phyloP scores from a whole-genome alignment of 768 basidiomycete genomes.

The Phylloporus sp. region DNA sequence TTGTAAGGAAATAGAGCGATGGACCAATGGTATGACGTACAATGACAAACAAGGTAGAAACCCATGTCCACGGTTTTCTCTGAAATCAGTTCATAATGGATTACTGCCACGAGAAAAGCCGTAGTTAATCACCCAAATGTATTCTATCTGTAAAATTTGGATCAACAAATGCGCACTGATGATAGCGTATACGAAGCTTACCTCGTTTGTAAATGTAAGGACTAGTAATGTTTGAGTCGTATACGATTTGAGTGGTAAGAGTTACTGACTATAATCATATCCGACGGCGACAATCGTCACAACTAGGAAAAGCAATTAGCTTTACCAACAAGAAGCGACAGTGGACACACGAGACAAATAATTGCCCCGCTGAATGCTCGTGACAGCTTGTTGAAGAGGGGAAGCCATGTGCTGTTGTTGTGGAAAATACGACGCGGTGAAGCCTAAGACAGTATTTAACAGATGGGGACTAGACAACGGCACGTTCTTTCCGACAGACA shows the following conservation, averaged over 20 bases:
- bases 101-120: background rate
- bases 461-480: too few relatives aligned
- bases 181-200: background rate
- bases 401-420: background rate
- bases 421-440: too few relatives aligned
- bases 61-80: background rate
- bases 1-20: too few relatives aligned
- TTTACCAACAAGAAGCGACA: background rate
- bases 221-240: too few relatives aligned
- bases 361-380: too few relatives aligned
- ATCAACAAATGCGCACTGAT: too few relatives aligned
- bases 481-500: too few relatives aligned
- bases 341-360: background rate
- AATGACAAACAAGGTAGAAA: background rate
- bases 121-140: background rate
- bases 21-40: background rate
- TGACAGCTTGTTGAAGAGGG: background rate
- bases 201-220: background rate
- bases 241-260: too few relatives aligned
- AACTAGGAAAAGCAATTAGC: background rate
- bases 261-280: background rate
- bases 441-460: too few relatives aligned
- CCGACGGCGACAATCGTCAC: background rate
- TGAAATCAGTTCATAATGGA: background rate
- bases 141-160: background rate